Evolutionary conservation across 2,329 filamentous ascomycete species (phyloP).

Genomic region (Clonostachys rosea): DNA sequence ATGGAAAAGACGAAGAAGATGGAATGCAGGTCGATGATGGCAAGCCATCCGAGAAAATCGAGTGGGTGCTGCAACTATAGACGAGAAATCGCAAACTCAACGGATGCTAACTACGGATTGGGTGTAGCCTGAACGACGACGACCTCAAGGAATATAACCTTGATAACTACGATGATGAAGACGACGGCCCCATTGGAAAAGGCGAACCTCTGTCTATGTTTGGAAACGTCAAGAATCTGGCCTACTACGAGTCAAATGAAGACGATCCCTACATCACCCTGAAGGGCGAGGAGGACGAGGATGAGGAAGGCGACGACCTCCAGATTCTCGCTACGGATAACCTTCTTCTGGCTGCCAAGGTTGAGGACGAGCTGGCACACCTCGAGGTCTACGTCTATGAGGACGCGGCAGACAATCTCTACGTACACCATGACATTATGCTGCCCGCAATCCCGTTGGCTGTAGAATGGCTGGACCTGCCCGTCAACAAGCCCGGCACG

Average conservation of each 20-base stretch:
- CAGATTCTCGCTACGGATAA: constrained; percentile 93
- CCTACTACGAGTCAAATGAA: constrained; percentile 90
- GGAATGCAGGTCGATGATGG: constrained; percentile 26
- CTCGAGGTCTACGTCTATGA: constrained; percentile 98
- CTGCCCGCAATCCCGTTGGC: constrained; percentile 92
- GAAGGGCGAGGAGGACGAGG: constrained; percentile 60
- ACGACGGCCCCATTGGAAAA: constrained; percentile 42
- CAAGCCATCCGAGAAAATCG: constrained; percentile 26
- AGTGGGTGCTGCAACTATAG: constrained; percentile 14
- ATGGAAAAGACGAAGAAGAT: constrained; percentile 17
- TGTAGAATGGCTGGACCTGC: constrained; percentile 91
- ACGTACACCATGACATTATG: constrained; percentile 99
- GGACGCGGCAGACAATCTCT: constrained; percentile 90
- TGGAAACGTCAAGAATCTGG: constrained; percentile 87
- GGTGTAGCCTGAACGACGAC: constrained; percentile 61
- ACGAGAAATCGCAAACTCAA: neutral
- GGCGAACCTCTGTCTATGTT: constrained; percentile 85
- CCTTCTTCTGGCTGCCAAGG: constrained; percentile 83
- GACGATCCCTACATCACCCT: constrained; percentile 97
- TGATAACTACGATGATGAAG: constrained; percentile 90
- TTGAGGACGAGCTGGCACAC: constrained; percentile 95
- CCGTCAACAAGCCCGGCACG: constrained; percentile 67
- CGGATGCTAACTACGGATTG: neutral
- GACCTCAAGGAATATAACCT: constrained; percentile 95
- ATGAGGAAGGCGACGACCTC: constrained; percentile 88